Percentiles rank a stretch among this genome's conserved stretches.
Conservation (phyloP, 2,329 filamentous ascomycete species). For the Cladophialophora immunda region DNA sequence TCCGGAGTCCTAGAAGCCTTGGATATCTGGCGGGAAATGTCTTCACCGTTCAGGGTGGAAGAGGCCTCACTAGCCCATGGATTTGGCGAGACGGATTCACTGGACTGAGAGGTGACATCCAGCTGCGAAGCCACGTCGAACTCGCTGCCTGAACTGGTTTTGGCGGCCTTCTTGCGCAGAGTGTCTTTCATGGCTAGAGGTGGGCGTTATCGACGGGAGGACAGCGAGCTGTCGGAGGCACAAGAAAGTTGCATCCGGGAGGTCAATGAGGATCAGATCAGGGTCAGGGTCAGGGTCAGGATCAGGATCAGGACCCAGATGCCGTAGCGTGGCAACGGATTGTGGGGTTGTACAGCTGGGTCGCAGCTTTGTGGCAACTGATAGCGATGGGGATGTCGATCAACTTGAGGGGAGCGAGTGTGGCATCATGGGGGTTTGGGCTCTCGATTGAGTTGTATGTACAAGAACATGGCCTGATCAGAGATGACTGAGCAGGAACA, state of each 20-base stretch:
- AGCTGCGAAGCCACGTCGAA: slow-evolving; percentile 27
- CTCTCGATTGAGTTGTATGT: neutral
- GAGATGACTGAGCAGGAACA: neutral
- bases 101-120: slow-evolving; percentile 29
- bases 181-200: slow-evolving; percentile 34
- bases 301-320: slow-evolving; percentile 5
- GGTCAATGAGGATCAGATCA: neutral
- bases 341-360: slow-evolving; percentile 12
- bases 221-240: slow-evolving; percentile 1
- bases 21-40: slow-evolving; percentile 31
- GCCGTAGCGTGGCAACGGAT: slow-evolving; percentile 9
- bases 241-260: neutral
- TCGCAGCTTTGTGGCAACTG: slow-evolving; percentile 9
- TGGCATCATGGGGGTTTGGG: neutral
- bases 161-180: slow-evolving; percentile 31
- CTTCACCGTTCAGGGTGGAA: slow-evolving; percentile 30
- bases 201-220: neutral
- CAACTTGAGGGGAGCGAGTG: neutral
- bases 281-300: neutral
- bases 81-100: slow-evolving; percentile 34
- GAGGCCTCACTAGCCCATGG: slow-evolving; percentile 35
- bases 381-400: slow-evolving; percentile 14
- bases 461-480: neutral
- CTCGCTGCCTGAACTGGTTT: slow-evolving; percentile 26
- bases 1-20: slow-evolving; percentile 30